Evolutionary conservation across 1,139 yeast species (phyloP).

Genomic region (Geotrichum phurueaensis): DNA sequence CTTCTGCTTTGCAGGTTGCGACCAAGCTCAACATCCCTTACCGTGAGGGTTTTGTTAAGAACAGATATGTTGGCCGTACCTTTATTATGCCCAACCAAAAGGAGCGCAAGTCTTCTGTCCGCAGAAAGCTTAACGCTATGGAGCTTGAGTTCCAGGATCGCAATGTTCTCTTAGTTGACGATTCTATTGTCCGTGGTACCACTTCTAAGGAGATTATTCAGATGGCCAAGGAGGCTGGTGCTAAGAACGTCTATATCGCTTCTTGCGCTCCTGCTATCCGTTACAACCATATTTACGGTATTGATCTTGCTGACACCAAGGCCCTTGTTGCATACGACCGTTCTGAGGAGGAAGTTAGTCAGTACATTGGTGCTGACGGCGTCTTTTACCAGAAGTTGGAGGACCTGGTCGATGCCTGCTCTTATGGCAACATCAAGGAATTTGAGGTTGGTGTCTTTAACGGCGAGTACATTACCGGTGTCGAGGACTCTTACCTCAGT

Average conservation of each 20-base stretch:
- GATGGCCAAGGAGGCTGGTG: conserved; percentile 98
- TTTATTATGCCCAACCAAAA: conserved; percentile 97
- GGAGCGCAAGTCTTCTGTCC: conserved; percentile 87
- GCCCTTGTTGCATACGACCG: conserved; percentile 86
- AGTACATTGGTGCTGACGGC: conserved; percentile 82
- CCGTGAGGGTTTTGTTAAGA: conserved; percentile 95
- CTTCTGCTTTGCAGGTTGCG: conserved; percentile 90
- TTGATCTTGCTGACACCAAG: conserved; percentile 91
- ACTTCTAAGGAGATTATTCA: conserved; percentile 92
- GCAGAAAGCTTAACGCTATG: conserved; percentile 95
- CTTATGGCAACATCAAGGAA: conserved; percentile 38
- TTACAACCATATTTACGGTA: conserved; percentile 92
- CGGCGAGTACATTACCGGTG: conserved; percentile 88
- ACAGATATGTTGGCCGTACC: conserved; percentile 94
- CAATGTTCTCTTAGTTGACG: conserved; percentile 89
- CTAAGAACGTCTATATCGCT: conserved; percentile 85
- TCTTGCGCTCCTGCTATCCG: conserved; percentile 97
- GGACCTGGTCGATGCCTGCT: conserved; percentile 77
- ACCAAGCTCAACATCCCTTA: conserved; percentile 73
- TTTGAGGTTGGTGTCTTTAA: conserved; percentile 98
- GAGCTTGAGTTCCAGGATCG: conserved; percentile 81
- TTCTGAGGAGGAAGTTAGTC: conserved; percentile 65
- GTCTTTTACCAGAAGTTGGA: conserved; percentile 83
- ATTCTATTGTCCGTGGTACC: conserved; percentile 95
- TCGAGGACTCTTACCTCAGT: conserved; percentile 71